Conservation (phyloP, 1,139 yeast genomes). For the Suhomyces kunorum region DNA sequence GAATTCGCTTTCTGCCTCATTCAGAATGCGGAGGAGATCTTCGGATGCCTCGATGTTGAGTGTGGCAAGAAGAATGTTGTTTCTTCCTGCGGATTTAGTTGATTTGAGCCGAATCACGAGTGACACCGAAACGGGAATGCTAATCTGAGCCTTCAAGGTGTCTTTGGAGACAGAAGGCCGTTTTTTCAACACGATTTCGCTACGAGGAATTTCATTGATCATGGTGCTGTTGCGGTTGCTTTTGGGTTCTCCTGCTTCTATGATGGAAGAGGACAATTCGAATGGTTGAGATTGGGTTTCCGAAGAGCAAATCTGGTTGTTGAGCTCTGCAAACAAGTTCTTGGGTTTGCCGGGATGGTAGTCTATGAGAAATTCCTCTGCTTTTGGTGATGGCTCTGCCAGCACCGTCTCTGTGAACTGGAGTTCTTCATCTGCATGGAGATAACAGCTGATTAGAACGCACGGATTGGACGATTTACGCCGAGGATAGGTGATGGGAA, state of each 20-base stretch:
- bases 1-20: constrained; percentile 7
- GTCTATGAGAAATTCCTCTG: constrained; percentile 21
- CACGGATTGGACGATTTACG: constrained; percentile 35
- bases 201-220: not conserved
- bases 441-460: constrained; percentile 28
- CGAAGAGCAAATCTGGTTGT: constrained; percentile 18
- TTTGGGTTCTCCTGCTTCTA: constrained; percentile 5
- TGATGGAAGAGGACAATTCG: constrained; percentile 10
- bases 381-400: not conserved
- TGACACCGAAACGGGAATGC: constrained; percentile 48
- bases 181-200: not conserved
- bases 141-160: constrained; percentile 18
- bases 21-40: constrained; percentile 31
- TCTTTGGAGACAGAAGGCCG: constrained; percentile 3
- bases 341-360: constrained; percentile 23
- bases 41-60: constrained; percentile 58
- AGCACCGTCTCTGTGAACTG: constrained; percentile 1
- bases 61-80: constrained; percentile 52
- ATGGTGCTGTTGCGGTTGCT: constrained; percentile 2
- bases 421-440: constrained; percentile 19
- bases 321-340: constrained; percentile 30
- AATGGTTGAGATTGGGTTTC: constrained; percentile 3
- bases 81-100: constrained; percentile 57
- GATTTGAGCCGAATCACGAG: constrained; percentile 58
- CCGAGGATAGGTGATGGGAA: constrained; percentile 41